Conservation (phyloP, 164 flowering plant genomes). For the Stephania yunnanensis region DNA sequence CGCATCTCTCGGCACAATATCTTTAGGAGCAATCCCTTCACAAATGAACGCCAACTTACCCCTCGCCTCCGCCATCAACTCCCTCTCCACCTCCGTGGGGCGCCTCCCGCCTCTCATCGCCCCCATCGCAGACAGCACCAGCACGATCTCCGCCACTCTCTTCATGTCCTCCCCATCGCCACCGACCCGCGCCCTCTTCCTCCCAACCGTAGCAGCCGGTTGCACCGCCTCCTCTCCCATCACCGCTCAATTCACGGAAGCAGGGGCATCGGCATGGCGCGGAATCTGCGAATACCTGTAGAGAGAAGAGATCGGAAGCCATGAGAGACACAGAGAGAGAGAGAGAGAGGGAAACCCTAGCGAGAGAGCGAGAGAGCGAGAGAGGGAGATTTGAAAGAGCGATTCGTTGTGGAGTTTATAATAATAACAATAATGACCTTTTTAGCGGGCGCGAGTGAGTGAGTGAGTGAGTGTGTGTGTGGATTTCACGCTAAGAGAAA, state of each 20-base stretch:
- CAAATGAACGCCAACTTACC: slow-evolving; percentile 53
- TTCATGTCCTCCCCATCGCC: slow-evolving; percentile 26
- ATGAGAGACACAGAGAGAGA: background rate
- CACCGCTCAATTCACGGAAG: background rate
- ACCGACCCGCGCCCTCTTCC: slow-evolving; percentile 31
- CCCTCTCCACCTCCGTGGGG: slow-evolving; percentile 51
- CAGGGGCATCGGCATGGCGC: background rate
- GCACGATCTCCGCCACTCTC: slow-evolving; percentile 72
- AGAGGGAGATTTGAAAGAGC: background rate
- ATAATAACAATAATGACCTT: background rate
- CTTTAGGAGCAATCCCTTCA: slow-evolving; percentile 51
- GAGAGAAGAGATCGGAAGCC: background rate
- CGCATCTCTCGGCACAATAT: slow-evolving; percentile 53
- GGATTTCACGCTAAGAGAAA: background rate
- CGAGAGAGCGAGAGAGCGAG: background rate
- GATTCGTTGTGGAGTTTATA: background rate
- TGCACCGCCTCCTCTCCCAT: background rate
- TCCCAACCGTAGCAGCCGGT: background rate
- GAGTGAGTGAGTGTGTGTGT: background rate
- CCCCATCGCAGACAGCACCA: slow-evolving; percentile 65
- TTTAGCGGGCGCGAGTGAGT: background rate
- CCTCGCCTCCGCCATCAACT: slow-evolving; percentile 69
- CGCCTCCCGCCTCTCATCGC: slow-evolving; percentile 56
- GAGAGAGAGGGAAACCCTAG: slow-evolving; percentile 1
- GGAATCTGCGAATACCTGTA: background rate